These are phyloP conservation scores for Kodamaea lidongshanica DNA, from an alignment of 805 yeast genomes.

Conservation along the genomic window DNA sequence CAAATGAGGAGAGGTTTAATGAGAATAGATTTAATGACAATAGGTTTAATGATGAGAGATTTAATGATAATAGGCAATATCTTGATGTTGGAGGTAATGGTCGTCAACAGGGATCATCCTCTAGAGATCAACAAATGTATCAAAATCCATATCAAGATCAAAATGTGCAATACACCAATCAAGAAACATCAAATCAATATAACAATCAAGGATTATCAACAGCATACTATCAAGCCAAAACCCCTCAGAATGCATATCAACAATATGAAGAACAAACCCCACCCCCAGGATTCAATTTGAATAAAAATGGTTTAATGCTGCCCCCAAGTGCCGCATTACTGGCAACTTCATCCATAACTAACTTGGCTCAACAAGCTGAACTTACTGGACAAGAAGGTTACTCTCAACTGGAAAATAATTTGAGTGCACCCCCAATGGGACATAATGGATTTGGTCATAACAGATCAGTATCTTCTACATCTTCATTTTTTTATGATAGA, in stretches of 20 bases:
- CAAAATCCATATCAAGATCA: too few species aligned
- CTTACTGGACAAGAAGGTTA: constrained; percentile 1
- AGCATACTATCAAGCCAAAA: too few species aligned
- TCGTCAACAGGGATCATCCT: too few species aligned
- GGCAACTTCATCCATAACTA: constrained; percentile 32
- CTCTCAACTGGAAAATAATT: constrained; percentile 25
- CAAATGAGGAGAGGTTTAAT: too few species aligned
- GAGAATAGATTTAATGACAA: too few species aligned
- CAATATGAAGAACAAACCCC: constrained; percentile 22
- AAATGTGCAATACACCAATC: too few species aligned
- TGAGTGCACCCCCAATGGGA: constrained; percentile 13
- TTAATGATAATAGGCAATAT: too few species aligned
- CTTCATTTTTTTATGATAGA: constrained; percentile 31
- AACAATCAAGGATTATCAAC: too few species aligned
- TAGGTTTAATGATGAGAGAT: too few species aligned
- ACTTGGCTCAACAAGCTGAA: constrained; percentile 13
- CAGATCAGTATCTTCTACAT: constrained; percentile 33
- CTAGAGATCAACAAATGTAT: too few species aligned
- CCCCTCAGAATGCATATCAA: constrained; percentile 15
- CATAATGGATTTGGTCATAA: constrained; percentile 21
- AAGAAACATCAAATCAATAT: too few species aligned
- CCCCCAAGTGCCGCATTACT: constrained; percentile 27
- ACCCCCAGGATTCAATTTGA: constrained; percentile 22
- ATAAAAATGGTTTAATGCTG: constrained; percentile 11
- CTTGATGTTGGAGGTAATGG: too few species aligned